Conservation (phyloP, 2,329 filamentous ascomycete species). For the Colletotrichum phormii region DNA sequence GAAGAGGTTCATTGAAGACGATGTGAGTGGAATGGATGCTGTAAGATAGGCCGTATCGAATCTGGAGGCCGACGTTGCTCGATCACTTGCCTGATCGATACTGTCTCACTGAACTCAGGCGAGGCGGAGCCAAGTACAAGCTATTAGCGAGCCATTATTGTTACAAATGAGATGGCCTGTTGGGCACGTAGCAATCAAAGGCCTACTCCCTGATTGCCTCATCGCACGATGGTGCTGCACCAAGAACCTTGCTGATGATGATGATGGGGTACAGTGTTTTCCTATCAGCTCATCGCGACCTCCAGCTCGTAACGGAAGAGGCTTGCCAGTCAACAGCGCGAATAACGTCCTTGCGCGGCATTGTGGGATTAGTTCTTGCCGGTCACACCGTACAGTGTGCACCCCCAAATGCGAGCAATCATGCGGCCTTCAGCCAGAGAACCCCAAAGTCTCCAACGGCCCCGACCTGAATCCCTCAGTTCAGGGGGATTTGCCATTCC, state of each 20-base stretch:
- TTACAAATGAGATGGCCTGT: conserved; percentile 1
- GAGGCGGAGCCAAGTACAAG: neutral
- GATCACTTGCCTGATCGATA: neutral
- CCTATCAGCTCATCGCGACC: neutral
- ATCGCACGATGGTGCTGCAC: neutral
- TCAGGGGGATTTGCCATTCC: neutral
- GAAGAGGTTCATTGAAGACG: conserved; percentile 46
- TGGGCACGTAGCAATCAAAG: neutral
- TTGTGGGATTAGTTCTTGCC: neutral
- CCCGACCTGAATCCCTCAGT: too few species aligned
- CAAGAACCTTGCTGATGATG: neutral
- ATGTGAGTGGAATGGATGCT: conserved; percentile 42
- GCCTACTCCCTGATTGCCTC: neutral
- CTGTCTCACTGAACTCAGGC: neutral
- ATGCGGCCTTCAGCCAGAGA: neutral
- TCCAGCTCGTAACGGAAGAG: neutral
- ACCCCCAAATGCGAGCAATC: neutral
- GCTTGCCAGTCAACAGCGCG: neutral
- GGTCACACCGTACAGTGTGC: neutral
- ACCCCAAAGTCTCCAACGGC: neutral
- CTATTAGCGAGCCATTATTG: neutral
- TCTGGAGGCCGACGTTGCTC: conserved; percentile 38
- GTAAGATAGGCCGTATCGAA: conserved; percentile 42
- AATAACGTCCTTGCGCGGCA: neutral
- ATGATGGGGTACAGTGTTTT: neutral